Base-by-base conservation (phyloP, 805 yeast species). In the Brettanomyces anomalus region DNA sequence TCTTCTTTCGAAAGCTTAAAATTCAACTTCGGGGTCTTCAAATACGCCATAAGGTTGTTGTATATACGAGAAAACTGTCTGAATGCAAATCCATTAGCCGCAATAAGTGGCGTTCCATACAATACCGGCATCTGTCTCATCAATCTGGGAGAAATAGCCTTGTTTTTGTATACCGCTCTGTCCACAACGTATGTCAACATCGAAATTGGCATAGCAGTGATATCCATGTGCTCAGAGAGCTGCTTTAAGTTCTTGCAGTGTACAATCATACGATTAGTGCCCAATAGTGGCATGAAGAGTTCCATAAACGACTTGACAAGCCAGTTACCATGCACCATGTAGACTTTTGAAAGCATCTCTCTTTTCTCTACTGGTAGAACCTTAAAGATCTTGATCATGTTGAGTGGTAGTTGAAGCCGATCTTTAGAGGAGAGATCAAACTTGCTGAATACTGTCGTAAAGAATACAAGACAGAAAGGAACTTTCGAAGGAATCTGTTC, bases 301-400 rank as follows among this genome's bases (percentile, higher is more conserved):
- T 84, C 88, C 14, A 83, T 74, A 32, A 86, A 72, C 0, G 95
- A 81, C 52, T 87, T 77, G 21, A 86, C 75, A 62, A 89, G 75
- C 93, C 96, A 88, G 38, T 84, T 81, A 51, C 89, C 96, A 61
- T 90, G 97, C 3, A 90, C 95, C 26, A 89, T 73, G 49, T 81
- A 83, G 3, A 87, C 67, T 53, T 77, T 81, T 41, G 66, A 64
- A 36, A 90, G 61, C 43, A 74, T 68, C 41, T 73, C 71, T 46
- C 76, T 74, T 36, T 71, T 62, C 4, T 68, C 68, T 14, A 73
- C 70, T 2, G 90, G 78, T 21, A 90, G 70, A 48, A 75, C 62
- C 47, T 69, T 71, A 37, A 76, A 56, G 38, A 76, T 68, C 52
- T 68, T 70, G 39, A 74, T 55, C 13, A 64, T 40, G 38, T 56